phyloP scores from a whole-genome alignment of 1,284 basidiomycete species.

The Fomitopsis betulina region DNA sequence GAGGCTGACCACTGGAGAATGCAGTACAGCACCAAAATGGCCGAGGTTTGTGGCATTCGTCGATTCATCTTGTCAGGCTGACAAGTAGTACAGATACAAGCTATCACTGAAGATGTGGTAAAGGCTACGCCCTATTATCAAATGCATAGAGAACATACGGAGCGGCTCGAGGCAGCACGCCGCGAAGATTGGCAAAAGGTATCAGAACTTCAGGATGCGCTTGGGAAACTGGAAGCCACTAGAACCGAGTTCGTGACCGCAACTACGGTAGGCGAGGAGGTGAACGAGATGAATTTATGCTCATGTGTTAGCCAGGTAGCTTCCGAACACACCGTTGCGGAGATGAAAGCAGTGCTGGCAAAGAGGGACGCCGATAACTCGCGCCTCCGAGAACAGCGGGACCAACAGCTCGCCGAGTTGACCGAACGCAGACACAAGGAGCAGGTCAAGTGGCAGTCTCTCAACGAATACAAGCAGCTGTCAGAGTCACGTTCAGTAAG shows the following conservation, averaged over 20 bases:
- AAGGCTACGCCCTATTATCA: conserved; percentile 45
- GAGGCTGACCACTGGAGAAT: conserved; percentile 38
- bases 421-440: conserved; percentile 71
- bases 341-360: conserved; percentile 48
- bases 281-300: not conserved
- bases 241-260: conserved; percentile 46
- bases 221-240: conserved; percentile 32
- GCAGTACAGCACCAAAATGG: conserved; percentile 35
- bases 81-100: conserved; percentile 33
- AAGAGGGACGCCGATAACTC: conserved; percentile 74
- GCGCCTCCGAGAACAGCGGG: conserved; percentile 78
- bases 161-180: conserved; percentile 34
- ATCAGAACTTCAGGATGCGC: conserved; percentile 35
- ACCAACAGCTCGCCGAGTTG: conserved; percentile 72
- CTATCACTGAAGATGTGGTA: conserved; percentile 42
- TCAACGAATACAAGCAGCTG: conserved; percentile 70
- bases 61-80: not conserved
- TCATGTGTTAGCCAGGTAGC: conserved; percentile 34
- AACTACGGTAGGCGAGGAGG: conserved; percentile 32
- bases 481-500: conserved; percentile 65
- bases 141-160: conserved; percentile 40
- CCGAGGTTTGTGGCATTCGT: conserved; percentile 34
- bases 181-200: conserved; percentile 35
- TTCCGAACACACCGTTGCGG: conserved; percentile 44
- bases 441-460: conserved; percentile 53